These are phyloP conservation scores for Neurospora pannonica DNA, from an alignment of 495 filamentous ascomycete genomes.

Conservation along the genomic window DNA sequence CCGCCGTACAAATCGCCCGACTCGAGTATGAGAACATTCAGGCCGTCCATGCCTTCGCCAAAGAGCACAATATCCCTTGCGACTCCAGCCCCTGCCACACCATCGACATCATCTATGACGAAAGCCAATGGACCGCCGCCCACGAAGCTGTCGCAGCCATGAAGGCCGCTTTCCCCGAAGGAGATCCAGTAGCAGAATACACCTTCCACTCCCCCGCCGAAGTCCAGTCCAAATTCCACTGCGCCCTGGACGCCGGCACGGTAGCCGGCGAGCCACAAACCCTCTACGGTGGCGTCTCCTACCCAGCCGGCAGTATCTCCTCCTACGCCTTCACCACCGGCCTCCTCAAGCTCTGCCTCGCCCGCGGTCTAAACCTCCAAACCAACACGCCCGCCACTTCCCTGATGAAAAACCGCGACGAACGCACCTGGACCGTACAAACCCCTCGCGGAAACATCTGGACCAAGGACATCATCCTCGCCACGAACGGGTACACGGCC, in stretches of 20 bases:
- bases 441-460: conserved; percentile 47
- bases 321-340: conserved; percentile 56
- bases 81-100: conserved; percentile 43
- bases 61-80: conserved; percentile 41
- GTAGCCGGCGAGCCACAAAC: conserved; percentile 19
- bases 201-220: conserved; percentile 34
- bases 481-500: conserved; percentile 66
- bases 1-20: conserved; percentile 44
- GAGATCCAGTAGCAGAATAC: conserved; percentile 38
- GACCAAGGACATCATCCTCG: conserved; percentile 49
- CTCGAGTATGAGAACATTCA: conserved; percentile 50
- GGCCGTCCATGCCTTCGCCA: conserved; percentile 44
- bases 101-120: conserved; percentile 49
- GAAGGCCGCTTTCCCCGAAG: conserved; percentile 30
- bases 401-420: conserved; percentile 19
- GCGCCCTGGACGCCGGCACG: conserved; percentile 14
- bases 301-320: conserved; percentile 53
- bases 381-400: conserved; percentile 46
- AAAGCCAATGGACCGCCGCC: conserved; percentile 33
- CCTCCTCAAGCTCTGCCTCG: conserved; percentile 44
- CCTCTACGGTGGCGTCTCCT: conserved; percentile 45
- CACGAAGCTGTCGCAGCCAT: conserved; percentile 35
- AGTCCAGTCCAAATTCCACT: conserved; percentile 35
- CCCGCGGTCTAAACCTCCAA: conserved; percentile 49
- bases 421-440: conserved; percentile 34